Conservation (phyloP, 768 basidiomycete genomes). For the Leccinum obscurum region DNA sequence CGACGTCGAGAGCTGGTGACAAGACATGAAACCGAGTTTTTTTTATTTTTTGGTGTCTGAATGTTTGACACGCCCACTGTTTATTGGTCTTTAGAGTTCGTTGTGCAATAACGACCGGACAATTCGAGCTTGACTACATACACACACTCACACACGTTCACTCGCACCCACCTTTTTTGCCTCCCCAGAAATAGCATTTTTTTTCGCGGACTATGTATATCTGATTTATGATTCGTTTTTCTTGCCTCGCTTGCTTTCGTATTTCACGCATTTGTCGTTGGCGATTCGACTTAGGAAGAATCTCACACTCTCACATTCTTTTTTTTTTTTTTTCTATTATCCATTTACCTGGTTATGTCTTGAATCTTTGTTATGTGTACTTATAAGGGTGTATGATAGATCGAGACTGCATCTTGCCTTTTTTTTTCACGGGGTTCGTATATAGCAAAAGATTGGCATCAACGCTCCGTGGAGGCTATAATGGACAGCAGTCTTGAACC, state of each 20-base stretch:
- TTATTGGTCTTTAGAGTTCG: constrained; percentile 12
- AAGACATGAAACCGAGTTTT: constrained; percentile 23
- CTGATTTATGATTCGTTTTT: constrained; percentile 32
- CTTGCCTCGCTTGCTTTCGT: constrained; percentile 28
- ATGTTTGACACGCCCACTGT: constrained; percentile 2
- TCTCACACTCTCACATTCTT: neutral
- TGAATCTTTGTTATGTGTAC: constrained; percentile 29
- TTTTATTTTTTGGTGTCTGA: neutral
- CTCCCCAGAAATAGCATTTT: constrained; percentile 5
- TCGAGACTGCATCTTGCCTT: constrained; percentile 13
- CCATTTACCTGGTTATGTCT: constrained; percentile 11
- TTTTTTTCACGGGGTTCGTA: constrained; percentile 2
- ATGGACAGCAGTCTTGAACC: too few species aligned
- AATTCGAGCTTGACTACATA: constrained; percentile 11
- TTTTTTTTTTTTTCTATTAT: constrained; percentile 1
- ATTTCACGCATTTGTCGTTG: constrained; percentile 16
- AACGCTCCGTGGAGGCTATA: neutral
- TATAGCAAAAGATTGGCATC: constrained; percentile 7
- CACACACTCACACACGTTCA: constrained; percentile 4
- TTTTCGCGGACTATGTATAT: constrained; percentile 26
- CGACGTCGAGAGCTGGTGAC: constrained; percentile 21
- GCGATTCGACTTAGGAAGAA: constrained; percentile 8
- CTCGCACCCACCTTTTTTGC: constrained; percentile 5
- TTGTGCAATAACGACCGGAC: constrained; percentile 14
- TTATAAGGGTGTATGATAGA: constrained; percentile 31